Percentiles rank a stretch among this genome's conserved stretches.
Evolutionary conservation across 441 rosid genomes (phyloP).

Genomic region (Adansonia gregorii): DNA sequence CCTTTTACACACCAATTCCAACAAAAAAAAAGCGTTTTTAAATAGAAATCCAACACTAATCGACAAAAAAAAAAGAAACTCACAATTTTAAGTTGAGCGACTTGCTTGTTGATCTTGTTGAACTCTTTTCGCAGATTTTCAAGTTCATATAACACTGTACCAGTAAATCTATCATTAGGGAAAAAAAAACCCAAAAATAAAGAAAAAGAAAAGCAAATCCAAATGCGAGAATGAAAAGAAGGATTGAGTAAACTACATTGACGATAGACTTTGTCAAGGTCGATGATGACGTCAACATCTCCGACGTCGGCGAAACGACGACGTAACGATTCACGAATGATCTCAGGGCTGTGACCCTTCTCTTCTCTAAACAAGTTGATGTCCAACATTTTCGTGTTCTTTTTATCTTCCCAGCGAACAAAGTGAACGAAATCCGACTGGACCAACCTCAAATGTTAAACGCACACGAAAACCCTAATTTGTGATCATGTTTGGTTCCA

Average conservation of each 20-base stretch:
- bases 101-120: slow-evolving; percentile 69
- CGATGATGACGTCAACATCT: slow-evolving; percentile 71
- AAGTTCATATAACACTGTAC: slow-evolving; percentile 72
- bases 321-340: slow-evolving; percentile 78
- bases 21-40: background rate
- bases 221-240: background rate
- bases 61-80: slow-evolving; percentile 24
- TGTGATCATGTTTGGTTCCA: background rate
- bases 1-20: slow-evolving; percentile 37
- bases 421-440: background rate
- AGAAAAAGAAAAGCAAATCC: background rate
- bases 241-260: slow-evolving; percentile 43
- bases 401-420: background rate
- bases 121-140: slow-evolving; percentile 72
- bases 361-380: slow-evolving; percentile 83
- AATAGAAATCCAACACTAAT: background rate
- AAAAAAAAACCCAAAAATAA: background rate
- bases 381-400: slow-evolving; percentile 61
- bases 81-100: slow-evolving; percentile 77
- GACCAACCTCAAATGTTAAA: background rate
- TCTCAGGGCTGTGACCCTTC: slow-evolving; percentile 77
- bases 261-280: slow-evolving; percentile 81
- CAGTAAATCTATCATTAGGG: background rate
- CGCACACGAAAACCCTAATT: slow-evolving; percentile 4
- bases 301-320: slow-evolving; percentile 69